A percentile compares a stretch with the other conserved stretches of the same genome.
These are phyloP conservation scores for Russula olivacea DNA, from an alignment of 768 basidiomycete genomes.

Conservation along the genomic window DNA sequence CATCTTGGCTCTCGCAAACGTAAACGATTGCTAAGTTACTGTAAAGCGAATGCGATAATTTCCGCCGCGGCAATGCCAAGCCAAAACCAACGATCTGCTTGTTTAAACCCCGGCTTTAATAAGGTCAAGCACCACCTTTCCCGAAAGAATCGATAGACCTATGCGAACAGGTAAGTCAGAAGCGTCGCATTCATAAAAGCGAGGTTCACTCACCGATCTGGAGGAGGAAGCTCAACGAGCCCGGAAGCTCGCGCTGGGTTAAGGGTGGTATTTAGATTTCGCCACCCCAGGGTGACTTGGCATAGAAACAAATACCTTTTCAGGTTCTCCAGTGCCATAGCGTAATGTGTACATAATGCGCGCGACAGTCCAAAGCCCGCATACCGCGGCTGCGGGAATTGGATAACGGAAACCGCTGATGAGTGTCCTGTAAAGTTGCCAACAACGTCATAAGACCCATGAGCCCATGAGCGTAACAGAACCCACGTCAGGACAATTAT, in stretches of 20 bases:
- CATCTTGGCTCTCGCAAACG: too few species aligned
- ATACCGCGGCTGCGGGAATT: constrained; percentile 36
- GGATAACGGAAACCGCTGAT: constrained; percentile 41
- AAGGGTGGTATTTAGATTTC: background rate
- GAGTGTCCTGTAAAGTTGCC: constrained; percentile 33
- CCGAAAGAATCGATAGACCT: constrained; percentile 3
- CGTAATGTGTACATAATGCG: constrained; percentile 46
- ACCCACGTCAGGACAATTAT: constrained; percentile 26
- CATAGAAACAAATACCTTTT: constrained; percentile 30
- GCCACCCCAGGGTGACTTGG: background rate
- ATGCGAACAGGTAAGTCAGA: background rate
- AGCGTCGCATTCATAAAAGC: background rate
- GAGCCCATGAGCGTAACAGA: background rate
- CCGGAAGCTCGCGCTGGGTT: background rate
- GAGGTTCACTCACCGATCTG: background rate
- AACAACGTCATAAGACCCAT: background rate
- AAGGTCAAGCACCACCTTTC: constrained; percentile 13
- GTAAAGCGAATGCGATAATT: too few species aligned
- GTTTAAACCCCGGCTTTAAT: constrained; percentile 12
- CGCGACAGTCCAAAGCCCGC: constrained; percentile 36
- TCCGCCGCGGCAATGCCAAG: too few species aligned
- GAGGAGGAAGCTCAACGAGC: background rate
- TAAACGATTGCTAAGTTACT: too few species aligned
- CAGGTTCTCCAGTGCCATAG: constrained; percentile 42
- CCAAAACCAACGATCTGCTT: too few species aligned